These are phyloP conservation scores for Dictyostelium firmibasis DNA, from an alignment of 78 protist species.

Conservation along the genomic window DNA sequence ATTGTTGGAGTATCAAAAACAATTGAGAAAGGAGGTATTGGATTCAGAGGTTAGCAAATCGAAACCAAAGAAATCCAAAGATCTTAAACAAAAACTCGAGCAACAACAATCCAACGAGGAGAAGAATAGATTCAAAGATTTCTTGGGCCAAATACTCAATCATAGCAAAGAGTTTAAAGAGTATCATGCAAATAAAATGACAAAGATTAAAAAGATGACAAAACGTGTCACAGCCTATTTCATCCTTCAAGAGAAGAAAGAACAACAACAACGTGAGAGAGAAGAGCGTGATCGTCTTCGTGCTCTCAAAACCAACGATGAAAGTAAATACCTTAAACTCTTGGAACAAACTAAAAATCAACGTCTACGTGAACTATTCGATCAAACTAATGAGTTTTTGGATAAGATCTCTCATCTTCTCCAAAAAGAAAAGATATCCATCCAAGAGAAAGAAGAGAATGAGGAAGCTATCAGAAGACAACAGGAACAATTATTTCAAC, in stretches of 20 bases:
- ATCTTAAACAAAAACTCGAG: neutral
- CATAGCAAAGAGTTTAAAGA: slow-evolving; percentile 78
- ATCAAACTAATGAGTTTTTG: slow-evolving; percentile 81
- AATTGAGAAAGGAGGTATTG: slow-evolving; percentile 12
- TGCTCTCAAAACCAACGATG: slow-evolving; percentile 81
- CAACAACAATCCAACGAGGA: neutral
- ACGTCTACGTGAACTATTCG: slow-evolving; percentile 72
- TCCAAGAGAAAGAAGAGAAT: slow-evolving; percentile 41
- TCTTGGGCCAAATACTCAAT: slow-evolving; percentile 16
- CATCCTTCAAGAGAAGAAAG: slow-evolving; percentile 39
- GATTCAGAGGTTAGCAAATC: neutral
- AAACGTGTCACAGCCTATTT: slow-evolving; percentile 65
- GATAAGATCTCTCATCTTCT: slow-evolving; percentile 65
- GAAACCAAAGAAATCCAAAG: neutral
- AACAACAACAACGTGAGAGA: slow-evolving; percentile 49
- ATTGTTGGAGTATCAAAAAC: slow-evolving; percentile 37
- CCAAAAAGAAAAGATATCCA: slow-evolving; percentile 56
- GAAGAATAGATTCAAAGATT: neutral
- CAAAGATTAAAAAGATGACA: slow-evolving; percentile 46
- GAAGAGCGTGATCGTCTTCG: slow-evolving; percentile 80
- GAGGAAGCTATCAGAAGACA: slow-evolving; percentile 9
- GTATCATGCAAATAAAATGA: slow-evolving; percentile 45
- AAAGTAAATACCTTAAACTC: slow-evolving; percentile 67
- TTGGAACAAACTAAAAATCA: slow-evolving; percentile 69
- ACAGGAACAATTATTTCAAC: neutral